Evolutionary conservation across 495 filamentous ascomycete species (phyloP).

Genomic region (Penicillium nucicola): DNA sequence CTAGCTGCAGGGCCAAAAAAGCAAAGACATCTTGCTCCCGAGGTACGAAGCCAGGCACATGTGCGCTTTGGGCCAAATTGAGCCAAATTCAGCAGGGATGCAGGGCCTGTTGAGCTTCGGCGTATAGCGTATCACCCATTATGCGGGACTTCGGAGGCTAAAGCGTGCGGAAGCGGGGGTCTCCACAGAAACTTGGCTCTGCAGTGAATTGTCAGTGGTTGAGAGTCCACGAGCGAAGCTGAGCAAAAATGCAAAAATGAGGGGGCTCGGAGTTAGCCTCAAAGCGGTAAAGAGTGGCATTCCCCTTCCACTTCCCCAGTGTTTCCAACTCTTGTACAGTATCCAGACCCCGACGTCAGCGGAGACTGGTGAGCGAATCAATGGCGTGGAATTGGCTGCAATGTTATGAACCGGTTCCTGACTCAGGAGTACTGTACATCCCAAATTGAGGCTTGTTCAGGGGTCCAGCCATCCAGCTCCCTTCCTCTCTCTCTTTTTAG

Average conservation of each 20-base stretch:
- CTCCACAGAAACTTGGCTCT: background rate
- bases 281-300: background rate
- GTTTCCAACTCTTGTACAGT: background rate
- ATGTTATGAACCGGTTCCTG: no score
- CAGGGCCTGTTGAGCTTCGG: background rate
- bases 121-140: background rate
- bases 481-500: no score
- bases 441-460: no score
- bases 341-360: background rate
- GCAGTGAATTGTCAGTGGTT: background rate
- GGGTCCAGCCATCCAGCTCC: no score
- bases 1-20: background rate
- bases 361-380: no score
- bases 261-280: conserved; percentile 1
- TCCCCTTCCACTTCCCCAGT: no score
- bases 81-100: background rate
- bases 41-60: conserved; percentile 5
- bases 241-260: background rate
- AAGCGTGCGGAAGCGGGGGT: conserved; percentile 5
- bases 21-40: background rate
- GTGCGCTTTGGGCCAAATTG: background rate
- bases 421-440: no score
- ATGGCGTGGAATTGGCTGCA: no score
- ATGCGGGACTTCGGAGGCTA: conserved; percentile 1
- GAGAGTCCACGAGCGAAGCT: background rate